Evolutionary conservation across 768 basidiomycete species (phyloP).

Genomic region (Mycena haematopus): DNA sequence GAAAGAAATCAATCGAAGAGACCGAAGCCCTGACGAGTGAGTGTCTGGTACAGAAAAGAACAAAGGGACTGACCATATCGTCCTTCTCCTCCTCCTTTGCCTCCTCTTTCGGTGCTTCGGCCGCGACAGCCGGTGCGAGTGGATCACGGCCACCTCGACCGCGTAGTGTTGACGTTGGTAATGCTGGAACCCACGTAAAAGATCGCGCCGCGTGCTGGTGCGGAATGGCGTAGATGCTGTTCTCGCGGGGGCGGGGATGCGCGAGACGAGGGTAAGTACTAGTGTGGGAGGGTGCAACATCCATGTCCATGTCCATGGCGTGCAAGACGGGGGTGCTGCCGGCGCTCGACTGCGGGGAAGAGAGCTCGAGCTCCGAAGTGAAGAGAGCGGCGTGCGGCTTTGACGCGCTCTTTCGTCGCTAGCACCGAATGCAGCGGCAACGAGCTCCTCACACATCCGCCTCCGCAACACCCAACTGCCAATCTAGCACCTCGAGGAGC

Average conservation of each 20-base stretch:
- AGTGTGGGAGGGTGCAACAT: neutral
- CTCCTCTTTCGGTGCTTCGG: slow-evolving; percentile 77
- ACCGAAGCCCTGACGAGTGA: slow-evolving; percentile 80
- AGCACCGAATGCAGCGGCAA: neutral
- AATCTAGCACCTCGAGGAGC: slow-evolving; percentile 18
- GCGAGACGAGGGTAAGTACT: neutral
- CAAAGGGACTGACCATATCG: slow-evolving; percentile 70
- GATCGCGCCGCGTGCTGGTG: too few relatives aligned
- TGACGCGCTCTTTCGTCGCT: neutral
- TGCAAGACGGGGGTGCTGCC: slow-evolving; percentile 5
- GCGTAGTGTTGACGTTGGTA: too few relatives aligned
- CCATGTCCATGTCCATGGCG: neutral
- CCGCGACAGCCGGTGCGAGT: slow-evolving; percentile 61
- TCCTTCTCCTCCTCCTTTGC: slow-evolving; percentile 90
- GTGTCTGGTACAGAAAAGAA: neutral
- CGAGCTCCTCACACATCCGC: slow-evolving; percentile 4
- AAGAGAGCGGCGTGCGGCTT: neutral
- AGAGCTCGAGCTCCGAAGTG: slow-evolving; percentile 6
- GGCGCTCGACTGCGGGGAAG: slow-evolving; percentile 1
- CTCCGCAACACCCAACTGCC: slow-evolving; percentile 20
- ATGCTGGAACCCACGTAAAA: too few relatives aligned
- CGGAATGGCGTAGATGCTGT: too few relatives aligned
- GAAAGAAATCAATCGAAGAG: slow-evolving; percentile 80
- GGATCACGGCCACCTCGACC: too few relatives aligned
- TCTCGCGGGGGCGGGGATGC: too few relatives aligned